Evolutionary conservation across 208 protist species (phyloP).

Genomic region (Trypanosomatidae sp.): DNA sequence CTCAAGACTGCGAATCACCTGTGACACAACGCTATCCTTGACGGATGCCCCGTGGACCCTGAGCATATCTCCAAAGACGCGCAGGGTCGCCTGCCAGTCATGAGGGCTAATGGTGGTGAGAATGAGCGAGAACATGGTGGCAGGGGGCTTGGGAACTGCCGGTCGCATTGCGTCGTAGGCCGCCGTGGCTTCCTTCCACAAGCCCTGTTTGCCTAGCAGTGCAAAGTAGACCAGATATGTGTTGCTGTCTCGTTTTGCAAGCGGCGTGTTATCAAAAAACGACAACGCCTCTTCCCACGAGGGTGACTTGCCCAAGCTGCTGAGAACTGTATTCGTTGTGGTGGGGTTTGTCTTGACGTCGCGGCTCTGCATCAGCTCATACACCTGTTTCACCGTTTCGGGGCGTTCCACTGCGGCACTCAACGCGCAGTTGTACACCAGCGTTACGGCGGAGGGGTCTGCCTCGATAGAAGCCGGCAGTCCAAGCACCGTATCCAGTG

Average conservation of each 20-base stretch:
- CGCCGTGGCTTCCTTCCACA: constrained; percentile 58
- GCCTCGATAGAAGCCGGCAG: constrained; percentile 23
- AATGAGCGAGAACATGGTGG: constrained; percentile 61
- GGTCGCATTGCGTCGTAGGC: constrained; percentile 54
- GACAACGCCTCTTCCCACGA: constrained; percentile 56
- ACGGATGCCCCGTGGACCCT: constrained; percentile 64
- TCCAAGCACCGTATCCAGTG: constrained; percentile 41
- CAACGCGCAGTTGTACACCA: constrained; percentile 90
- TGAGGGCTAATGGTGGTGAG: constrained; percentile 59
- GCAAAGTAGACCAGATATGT: constrained; percentile 82
- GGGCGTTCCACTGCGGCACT: constrained; percentile 70
- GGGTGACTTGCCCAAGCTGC: constrained; percentile 54
- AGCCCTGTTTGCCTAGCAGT: constrained; percentile 59
- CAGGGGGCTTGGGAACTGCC: constrained; percentile 42
- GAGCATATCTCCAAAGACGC: constrained; percentile 69
- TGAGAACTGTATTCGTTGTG: constrained; percentile 80
- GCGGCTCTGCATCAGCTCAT: constrained; percentile 47
- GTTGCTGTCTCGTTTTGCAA: constrained; percentile 53
- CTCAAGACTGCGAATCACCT: constrained; percentile 74
- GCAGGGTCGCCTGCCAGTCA: constrained; percentile 65
- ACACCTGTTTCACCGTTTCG: constrained; percentile 43
- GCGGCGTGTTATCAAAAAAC: constrained; percentile 49
- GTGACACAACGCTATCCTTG: constrained; percentile 76
- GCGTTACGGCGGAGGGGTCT: constrained; percentile 59
- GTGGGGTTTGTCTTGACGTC: constrained; percentile 63